Base-by-base conservation (phyloP, 2,329 filamentous ascomycete species). In the Aspergillus glaucus region DNA sequence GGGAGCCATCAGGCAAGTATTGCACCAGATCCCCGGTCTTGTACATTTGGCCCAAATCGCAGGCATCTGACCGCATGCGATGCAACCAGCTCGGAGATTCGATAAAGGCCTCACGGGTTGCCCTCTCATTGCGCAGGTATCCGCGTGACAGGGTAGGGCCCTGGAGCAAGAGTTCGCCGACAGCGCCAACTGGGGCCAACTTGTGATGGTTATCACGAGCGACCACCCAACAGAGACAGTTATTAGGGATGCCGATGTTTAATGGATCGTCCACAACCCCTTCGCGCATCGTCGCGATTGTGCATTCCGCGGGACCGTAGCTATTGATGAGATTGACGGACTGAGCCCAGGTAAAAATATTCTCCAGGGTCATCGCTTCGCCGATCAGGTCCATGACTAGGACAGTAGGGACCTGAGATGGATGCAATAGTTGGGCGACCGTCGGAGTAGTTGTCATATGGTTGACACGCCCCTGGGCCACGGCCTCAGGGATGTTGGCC, bases 371-470 rank as follows among this genome's bases (percentile, higher is more conserved):
- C n/a, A 60, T 40, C 15, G 55, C 53, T 48, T 62, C 59, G 22
- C 59, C 59, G 21, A 51, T 54, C 4, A 62, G 46, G 1, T 47
- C 44, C 5, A 76, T 46, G 1, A 59, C 62, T 15, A 63, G 64
- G 3, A 76, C 58, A 4, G 56, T 61, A 3, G 69, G 68, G 4
- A 75, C 62, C 8, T 69, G 62, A 10, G 61, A 53, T 1, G 68
- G 69, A 6, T 59, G 54, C 6, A 75, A 48, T 4, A 72, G 53
- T 5, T 64, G 54, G 0, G 78, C 78, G 15, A 84, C 70, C 0
- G 78, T 70, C 0, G 79, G 76, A 0, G 81, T 84, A 62, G 83
- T 73, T 58, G 78, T 76, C 1, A 72, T 75, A 71, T 71, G 75
- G 30, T 70, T 76, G 24, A 75, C 72, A 6, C 72, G 61, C 69